These are phyloP conservation scores for Marchantia polymorpha DNA, from an alignment of 225 moss, liverwort and hornwort species.

Conservation along the genomic window DNA sequence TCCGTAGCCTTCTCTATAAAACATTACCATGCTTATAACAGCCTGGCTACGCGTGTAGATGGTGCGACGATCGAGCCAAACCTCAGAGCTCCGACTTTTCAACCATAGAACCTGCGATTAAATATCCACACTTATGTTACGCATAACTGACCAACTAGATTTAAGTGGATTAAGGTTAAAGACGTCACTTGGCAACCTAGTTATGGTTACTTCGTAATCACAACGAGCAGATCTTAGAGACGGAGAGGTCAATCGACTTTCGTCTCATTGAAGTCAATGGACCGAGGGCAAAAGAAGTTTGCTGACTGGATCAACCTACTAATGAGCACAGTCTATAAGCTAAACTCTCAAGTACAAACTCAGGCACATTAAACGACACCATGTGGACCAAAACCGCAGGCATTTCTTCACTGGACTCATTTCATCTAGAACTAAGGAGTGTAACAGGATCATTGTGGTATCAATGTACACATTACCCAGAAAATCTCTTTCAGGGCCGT, in stretches of 20 bases:
- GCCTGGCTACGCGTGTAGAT: constrained; percentile 96
- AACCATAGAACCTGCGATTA: constrained; percentile 74
- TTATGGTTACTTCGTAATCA: not conserved
- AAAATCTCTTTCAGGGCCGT: no score
- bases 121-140: not conserved
- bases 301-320: no score
- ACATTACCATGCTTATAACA: constrained; percentile 94
- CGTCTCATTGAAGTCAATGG: not conserved
- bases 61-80: constrained; percentile 98
- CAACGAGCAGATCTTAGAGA: not conserved
- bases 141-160: not conserved
- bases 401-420: no score
- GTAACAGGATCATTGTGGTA: no score
- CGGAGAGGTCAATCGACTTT: not conserved
- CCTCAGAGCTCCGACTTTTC: constrained; percentile 96
- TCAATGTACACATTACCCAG: no score
- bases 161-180: not conserved
- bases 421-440: no score
- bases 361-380: no score
- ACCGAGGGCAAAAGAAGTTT: not conserved
- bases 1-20: no score
- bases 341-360: no score
- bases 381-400: no score
- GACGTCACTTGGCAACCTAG: not conserved
- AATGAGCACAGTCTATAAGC: no score